Evolutionary conservation across 306 rosid species (phyloP).

Genomic region (Begonia peltatifolia): DNA sequence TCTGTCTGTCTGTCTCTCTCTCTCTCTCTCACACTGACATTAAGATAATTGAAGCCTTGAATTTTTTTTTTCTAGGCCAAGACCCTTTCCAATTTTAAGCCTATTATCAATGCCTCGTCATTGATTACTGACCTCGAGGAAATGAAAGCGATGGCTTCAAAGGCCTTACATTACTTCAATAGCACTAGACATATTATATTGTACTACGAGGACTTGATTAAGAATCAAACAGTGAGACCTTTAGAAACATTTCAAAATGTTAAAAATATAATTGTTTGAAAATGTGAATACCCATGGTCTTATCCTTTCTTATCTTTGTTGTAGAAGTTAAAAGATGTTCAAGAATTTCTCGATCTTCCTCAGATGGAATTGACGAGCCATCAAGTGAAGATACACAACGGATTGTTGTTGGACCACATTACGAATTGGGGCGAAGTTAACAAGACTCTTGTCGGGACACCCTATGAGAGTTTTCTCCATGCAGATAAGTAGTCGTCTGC

Average conservation of each 20-base stretch:
- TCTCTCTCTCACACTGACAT: neutral
- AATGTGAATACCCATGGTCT: too few relatives aligned
- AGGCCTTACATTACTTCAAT: constrained; percentile 54
- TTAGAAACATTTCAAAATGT: too few relatives aligned
- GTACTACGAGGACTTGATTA: constrained; percentile 74
- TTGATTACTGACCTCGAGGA: constrained; percentile 50
- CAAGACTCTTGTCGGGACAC: constrained; percentile 47
- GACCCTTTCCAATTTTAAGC: constrained; percentile 69
- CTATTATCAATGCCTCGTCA: constrained; percentile 42
- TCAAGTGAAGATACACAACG: constrained; percentile 76
- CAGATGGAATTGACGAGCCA: constrained; percentile 51
- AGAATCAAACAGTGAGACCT: constrained; percentile 48
- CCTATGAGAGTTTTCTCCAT: constrained; percentile 52
- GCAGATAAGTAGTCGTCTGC: constrained; percentile 32
- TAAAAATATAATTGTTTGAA: too few relatives aligned
- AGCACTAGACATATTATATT: constrained; percentile 65
- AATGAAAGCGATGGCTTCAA: constrained; percentile 43
- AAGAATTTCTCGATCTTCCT: constrained; percentile 57
- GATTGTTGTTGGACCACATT: constrained; percentile 54
- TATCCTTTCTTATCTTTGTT: constrained; percentile 1
- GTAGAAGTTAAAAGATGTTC: constrained; percentile 72
- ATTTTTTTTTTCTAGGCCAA: constrained; percentile 41
- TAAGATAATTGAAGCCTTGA: constrained; percentile 11
- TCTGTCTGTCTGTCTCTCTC: constrained; percentile 10
- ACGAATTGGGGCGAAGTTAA: constrained; percentile 80